Conservation (phyloP, 208 protist species). For the Wallacemonas sp. region DNA sequence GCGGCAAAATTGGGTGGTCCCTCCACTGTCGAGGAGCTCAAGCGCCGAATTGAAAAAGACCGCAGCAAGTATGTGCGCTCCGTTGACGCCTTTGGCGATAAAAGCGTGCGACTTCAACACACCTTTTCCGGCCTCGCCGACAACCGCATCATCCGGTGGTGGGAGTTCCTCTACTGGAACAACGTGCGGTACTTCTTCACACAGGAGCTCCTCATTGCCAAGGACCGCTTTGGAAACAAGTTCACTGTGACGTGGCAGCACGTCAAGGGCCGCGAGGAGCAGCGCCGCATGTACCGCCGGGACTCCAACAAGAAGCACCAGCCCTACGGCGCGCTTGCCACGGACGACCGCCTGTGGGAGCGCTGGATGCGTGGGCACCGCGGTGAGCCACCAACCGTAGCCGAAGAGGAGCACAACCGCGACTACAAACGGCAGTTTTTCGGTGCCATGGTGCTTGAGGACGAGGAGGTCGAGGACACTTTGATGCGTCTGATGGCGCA, state of each 20-base stretch:
- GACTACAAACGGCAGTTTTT: constrained; percentile 88
- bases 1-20: constrained; percentile 50
- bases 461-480: constrained; percentile 90
- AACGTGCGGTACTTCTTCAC: constrained; percentile 90
- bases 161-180: constrained; percentile 88
- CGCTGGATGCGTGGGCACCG: constrained; percentile 89
- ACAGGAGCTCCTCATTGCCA: constrained; percentile 87
- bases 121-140: constrained; percentile 85
- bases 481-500: constrained; percentile 89
- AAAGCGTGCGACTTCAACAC: constrained; percentile 80
- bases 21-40: constrained; percentile 55
- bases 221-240: constrained; percentile 91
- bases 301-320: constrained; percentile 86
- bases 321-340: constrained; percentile 84
- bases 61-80: constrained; percentile 73
- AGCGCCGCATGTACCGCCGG: constrained; percentile 85
- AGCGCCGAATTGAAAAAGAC: constrained; percentile 42
- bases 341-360: constrained; percentile 87
- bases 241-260: constrained; percentile 90
- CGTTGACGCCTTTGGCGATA: constrained; percentile 85
- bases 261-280: constrained; percentile 81
- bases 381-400: constrained; percentile 77
- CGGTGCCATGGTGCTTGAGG: constrained; percentile 82
- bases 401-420: constrained; percentile 83
- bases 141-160: constrained; percentile 88